These are phyloP conservation scores for Debaryomycetaceae sp. DNA, from an alignment of 1,139 yeast genomes.

Conservation along the genomic window DNA sequence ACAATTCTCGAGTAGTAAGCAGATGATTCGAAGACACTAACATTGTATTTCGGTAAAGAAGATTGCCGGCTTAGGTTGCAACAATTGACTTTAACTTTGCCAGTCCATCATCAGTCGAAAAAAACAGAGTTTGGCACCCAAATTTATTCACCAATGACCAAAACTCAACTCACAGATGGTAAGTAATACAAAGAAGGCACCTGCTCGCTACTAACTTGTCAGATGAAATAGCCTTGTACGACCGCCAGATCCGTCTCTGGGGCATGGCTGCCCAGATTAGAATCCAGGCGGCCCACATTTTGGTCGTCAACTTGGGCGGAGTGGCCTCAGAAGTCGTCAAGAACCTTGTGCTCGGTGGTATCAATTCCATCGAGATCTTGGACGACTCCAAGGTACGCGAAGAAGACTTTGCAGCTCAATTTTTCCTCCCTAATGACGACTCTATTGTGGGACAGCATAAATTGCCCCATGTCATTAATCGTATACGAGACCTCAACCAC, in stretches of 20 bases:
- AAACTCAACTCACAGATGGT: too few relatives aligned
- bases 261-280: slow-evolving; percentile 87
- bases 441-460: slow-evolving; percentile 37
- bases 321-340: slow-evolving; percentile 74
- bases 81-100: too few relatives aligned
- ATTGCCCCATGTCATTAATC: slow-evolving; percentile 41
- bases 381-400: slow-evolving; percentile 48
- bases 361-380: slow-evolving; percentile 63
- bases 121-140: too few relatives aligned
- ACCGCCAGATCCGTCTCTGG: slow-evolving; percentile 93
- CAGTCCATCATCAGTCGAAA: too few relatives aligned
- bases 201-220: too few relatives aligned
- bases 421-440: slow-evolving; percentile 55
- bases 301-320: slow-evolving; percentile 60
- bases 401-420: slow-evolving; percentile 67
- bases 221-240: slow-evolving; percentile 89
- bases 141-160: too few relatives aligned
- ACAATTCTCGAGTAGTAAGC: too few relatives aligned
- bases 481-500: slow-evolving; percentile 65
- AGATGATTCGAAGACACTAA: too few relatives aligned
- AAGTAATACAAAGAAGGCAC: too few relatives aligned
- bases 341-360: slow-evolving; percentile 80
- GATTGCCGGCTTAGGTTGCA: too few relatives aligned
- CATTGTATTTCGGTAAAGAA: too few relatives aligned
- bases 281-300: slow-evolving; percentile 61